phyloP scores from a whole-genome alignment of 805 yeast species.

The Cyberlindnera subsufficiens region DNA sequence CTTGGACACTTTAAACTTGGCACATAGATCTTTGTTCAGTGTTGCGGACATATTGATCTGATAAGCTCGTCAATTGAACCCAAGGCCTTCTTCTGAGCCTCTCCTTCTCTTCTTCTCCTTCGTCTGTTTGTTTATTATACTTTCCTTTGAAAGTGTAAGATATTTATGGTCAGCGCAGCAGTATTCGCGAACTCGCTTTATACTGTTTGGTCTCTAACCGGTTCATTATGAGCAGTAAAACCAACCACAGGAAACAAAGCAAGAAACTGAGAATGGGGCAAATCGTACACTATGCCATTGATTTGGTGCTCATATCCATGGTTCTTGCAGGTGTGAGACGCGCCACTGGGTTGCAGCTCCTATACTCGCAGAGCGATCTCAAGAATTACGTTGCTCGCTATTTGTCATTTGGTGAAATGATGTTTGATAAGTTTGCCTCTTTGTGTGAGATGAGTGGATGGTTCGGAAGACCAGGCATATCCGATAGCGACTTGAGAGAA shows the following conservation, averaged over 20 bases:
- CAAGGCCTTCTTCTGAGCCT: neutral
- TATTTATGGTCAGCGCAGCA: too few species aligned
- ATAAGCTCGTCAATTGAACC: neutral
- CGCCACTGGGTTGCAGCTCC: conserved; percentile 61
- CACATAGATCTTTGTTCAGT: conserved; percentile 3
- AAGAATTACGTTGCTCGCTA: conserved; percentile 46
- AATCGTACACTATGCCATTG: conserved; percentile 67
- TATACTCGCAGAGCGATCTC: conserved; percentile 29
- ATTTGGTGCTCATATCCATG: conserved; percentile 72
- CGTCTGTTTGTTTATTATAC: neutral
- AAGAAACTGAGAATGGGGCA: conserved; percentile 33
- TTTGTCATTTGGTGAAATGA: conserved; percentile 53
- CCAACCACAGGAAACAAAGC: too few species aligned
- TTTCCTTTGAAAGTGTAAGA: too few species aligned
- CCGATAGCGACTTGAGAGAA: conserved; percentile 6
- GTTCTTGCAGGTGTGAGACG: conserved; percentile 81
- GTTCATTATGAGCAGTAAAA: too few species aligned
- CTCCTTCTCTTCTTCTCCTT: neutral
- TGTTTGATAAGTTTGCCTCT: conserved; percentile 44
- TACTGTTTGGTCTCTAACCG: too few species aligned
- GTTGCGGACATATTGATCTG: neutral
- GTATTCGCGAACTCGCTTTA: too few species aligned
- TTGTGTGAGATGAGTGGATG: conserved; percentile 42
- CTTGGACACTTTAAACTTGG: conserved; percentile 37
- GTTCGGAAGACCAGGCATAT: conserved; percentile 27